phyloP scores from a whole-genome alignment of 1,284 basidiomycete species.

The Malassezia vespertilionis region DNA sequence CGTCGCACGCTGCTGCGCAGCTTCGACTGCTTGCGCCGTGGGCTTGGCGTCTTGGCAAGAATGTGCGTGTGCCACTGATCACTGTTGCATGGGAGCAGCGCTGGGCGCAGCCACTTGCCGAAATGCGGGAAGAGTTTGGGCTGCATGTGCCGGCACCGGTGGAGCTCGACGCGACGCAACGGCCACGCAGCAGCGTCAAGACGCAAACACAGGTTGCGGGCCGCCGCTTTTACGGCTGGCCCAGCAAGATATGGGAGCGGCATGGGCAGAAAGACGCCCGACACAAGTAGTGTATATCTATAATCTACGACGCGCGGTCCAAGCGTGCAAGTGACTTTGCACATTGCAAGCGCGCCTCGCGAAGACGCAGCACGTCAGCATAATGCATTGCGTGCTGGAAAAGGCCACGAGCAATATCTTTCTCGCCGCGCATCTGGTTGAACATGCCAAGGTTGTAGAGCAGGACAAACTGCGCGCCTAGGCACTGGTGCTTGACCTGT shows the following conservation, averaged over 20 bases:
- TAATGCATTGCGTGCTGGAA: conserved; percentile 14
- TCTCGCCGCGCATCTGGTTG: conserved; percentile 16
- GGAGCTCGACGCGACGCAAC: conserved; percentile 24
- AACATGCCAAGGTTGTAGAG: conserved; percentile 41
- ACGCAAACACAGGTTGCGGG: conserved; percentile 8
- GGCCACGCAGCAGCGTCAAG: conserved; percentile 4
- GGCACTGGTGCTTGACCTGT: conserved; percentile 32
- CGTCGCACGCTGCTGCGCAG: conserved; percentile 17
- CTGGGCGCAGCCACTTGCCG: conserved; percentile 71
- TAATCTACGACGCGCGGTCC: conserved; percentile 3
- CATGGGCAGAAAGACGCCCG: conserved; percentile 18
- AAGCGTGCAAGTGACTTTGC: conserved; percentile 14
- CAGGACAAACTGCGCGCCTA: conserved; percentile 36
- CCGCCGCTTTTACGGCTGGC: conserved; percentile 29
- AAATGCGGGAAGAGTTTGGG: conserved; percentile 71
- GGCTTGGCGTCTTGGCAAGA: conserved; percentile 72
- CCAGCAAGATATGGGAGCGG: conserved; percentile 30
- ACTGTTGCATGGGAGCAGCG: conserved; percentile 91
- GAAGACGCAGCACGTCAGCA: conserved; percentile 13
- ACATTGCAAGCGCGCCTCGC: conserved; percentile 16
- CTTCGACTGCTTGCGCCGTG: conserved; percentile 46
- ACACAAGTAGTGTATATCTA: background rate
- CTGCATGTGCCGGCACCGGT: conserved; percentile 48
- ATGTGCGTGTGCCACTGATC: conserved; percentile 62
- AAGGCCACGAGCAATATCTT: conserved; percentile 8